These are phyloP conservation scores for Zygosaccharomyces rouxii DNA, from an alignment of 805 yeast species.

Conservation along the genomic window DNA sequence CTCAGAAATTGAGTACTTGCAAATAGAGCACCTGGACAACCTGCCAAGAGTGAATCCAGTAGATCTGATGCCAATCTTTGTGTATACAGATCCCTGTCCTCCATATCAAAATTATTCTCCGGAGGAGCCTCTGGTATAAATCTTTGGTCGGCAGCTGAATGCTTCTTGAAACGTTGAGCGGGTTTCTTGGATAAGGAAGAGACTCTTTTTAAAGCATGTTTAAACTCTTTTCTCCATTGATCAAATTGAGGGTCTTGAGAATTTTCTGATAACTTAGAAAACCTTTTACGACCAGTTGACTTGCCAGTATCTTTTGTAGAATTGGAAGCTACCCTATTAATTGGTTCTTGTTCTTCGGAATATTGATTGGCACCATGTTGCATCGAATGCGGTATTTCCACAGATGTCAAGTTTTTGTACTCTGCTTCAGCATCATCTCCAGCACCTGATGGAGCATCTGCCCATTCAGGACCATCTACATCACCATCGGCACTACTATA, in stretches of 20 bases:
- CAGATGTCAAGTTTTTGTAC: slow-evolving; percentile 29
- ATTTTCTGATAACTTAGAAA: neutral
- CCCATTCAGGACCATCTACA: neutral
- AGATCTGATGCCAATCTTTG: slow-evolving; percentile 39
- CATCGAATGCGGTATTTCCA: slow-evolving; percentile 32
- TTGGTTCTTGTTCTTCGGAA: neutral
- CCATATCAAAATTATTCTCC: slow-evolving; percentile 4
- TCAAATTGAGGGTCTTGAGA: slow-evolving; percentile 14
- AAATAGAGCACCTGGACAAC: slow-evolving; percentile 69
- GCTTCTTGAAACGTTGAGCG: slow-evolving; percentile 10
- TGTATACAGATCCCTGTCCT: slow-evolving; percentile 19
- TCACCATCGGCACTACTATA: neutral
- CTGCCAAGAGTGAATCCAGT: slow-evolving; percentile 53
- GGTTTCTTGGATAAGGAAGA: slow-evolving; percentile 15
- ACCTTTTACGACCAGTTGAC: neutral
- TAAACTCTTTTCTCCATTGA: slow-evolving; percentile 31
- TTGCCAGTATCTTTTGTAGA: neutral
- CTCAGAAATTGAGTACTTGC: slow-evolving; percentile 68
- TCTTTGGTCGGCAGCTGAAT: slow-evolving; percentile 6
- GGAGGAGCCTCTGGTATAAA: slow-evolving; percentile 1
- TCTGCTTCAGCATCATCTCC: slow-evolving; percentile 28
- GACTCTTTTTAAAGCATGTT: slow-evolving; percentile 26
- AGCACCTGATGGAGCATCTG: slow-evolving; percentile 2
- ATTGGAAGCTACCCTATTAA: neutral
- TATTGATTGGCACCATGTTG: slow-evolving; percentile 2